Conservation (phyloP, 164 flowering plant genomes). For the Dillenia turbinata region DNA sequence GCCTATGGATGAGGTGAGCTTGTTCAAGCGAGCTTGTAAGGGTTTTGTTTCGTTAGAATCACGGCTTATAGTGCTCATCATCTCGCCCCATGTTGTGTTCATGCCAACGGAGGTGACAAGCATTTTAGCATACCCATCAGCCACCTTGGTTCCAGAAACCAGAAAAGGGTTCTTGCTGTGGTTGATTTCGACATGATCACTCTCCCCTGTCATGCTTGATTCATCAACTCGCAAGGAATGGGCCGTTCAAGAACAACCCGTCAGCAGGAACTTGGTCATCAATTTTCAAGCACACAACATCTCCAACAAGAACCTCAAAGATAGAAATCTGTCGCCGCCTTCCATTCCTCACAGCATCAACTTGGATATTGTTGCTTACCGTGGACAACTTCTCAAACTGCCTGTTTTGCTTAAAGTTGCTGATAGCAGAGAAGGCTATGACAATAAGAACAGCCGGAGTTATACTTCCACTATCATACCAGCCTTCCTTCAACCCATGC, state of each 20-base stretch:
- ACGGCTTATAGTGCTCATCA: constrained; percentile 6
- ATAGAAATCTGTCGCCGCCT: constrained; percentile 16
- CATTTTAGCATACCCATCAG: constrained; percentile 12
- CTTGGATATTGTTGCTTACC: constrained; percentile 20
- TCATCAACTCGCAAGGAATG: constrained; percentile 35
- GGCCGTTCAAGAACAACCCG: constrained; percentile 20
- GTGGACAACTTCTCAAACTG: constrained; percentile 36
- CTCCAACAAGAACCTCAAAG: constrained; percentile 42
- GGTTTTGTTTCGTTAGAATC: neutral
- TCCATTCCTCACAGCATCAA: constrained; percentile 1
- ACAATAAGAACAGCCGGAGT: constrained; percentile 28
- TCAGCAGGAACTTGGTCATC: constrained; percentile 13
- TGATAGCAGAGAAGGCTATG: constrained; percentile 30
- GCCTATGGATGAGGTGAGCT: constrained; percentile 3
- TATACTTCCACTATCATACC: constrained; percentile 10
- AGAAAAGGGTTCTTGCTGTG: constrained; percentile 9
- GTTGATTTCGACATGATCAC: neutral
- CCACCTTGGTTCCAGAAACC: constrained; percentile 10
- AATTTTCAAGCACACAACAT: constrained; percentile 33
- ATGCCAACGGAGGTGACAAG: constrained; percentile 11
- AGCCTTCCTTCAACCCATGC: constrained; percentile 28
- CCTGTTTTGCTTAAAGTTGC: constrained; percentile 14
- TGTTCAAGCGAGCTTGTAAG: constrained; percentile 5
- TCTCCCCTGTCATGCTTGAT: neutral
- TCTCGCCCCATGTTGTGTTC: constrained; percentile 11